Percentiles rank a stretch among this genome's conserved stretches.
These are phyloP conservation scores for Immersiporthe knoxdaviesiana DNA, from an alignment of 2,329 filamentous ascomycete species.

Conservation along the genomic window DNA sequence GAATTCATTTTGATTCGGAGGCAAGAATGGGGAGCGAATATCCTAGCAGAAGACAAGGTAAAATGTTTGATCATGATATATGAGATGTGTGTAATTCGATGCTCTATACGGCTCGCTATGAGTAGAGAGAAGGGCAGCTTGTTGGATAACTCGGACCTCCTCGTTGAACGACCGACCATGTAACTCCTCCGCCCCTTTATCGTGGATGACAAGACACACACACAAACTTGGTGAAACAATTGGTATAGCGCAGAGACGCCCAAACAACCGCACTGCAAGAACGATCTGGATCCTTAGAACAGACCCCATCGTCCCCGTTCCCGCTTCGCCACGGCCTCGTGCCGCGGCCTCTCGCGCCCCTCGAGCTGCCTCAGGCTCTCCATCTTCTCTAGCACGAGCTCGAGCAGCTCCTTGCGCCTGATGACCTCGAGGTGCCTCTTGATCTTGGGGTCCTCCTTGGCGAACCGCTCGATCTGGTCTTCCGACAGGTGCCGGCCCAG, in stretches of 20 bases:
- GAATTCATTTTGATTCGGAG: background rate
- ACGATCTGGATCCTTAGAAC: conserved; percentile 13
- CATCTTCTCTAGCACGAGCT: conserved; percentile 94
- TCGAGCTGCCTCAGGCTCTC: conserved; percentile 86
- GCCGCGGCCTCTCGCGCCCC: conserved; percentile 65
- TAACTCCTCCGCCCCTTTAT: background rate
- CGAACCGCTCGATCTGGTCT: conserved; percentile 85
- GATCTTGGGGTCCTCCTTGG: conserved; percentile 90
- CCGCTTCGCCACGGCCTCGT: conserved; percentile 38
- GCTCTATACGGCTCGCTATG: conserved; percentile 3
- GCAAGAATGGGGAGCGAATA: background rate
- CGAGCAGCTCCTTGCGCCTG: conserved; percentile 85
- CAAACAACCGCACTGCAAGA: background rate
- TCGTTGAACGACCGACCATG: conserved; percentile 5
- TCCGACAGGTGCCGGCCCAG: conserved; percentile 80
- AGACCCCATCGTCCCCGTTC: conserved; percentile 30
- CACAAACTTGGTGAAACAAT: conserved; percentile 17
- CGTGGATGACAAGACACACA: conserved; percentile 2
- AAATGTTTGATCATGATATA: background rate
- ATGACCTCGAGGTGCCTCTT: conserved; percentile 89
- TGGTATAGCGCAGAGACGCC: conserved; percentile 17
- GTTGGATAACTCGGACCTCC: background rate
- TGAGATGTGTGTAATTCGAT: conserved; percentile 10
- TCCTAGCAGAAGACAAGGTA: no score
- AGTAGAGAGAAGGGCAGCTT: conserved; percentile 13